Evolutionary conservation across 75 land plant species (phyloP).

Genomic region (Pinus taeda): DNA sequence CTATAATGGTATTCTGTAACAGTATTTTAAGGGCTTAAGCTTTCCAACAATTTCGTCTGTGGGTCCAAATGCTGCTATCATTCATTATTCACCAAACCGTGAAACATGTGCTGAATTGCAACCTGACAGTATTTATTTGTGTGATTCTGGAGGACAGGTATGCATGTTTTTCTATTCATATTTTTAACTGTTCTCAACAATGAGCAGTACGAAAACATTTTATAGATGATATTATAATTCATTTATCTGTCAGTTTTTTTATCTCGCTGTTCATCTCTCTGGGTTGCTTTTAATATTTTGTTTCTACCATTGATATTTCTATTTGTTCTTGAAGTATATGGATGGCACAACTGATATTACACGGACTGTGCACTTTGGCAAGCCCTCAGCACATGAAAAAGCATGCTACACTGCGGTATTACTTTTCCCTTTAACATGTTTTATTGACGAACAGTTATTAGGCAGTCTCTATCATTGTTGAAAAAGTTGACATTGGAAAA

Average conservation of each 20-base stretch:
- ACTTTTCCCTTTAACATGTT: conserved; percentile 6
- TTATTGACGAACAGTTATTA: not conserved
- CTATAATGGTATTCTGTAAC: conserved; percentile 16
- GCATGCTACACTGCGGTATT: conserved; percentile 91
- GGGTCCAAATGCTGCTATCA: conserved; percentile 97
- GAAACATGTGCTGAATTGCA: conserved; percentile 86
- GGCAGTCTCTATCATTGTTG: not conserved
- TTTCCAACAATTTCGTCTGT: conserved; percentile 98
- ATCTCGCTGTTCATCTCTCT: not conserved
- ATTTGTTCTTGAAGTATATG: conserved; percentile 47
- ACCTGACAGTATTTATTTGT: conserved; percentile 82
- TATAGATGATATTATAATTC: not conserved
- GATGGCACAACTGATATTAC: conserved; percentile 99
- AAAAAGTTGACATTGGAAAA: no score
- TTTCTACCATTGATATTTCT: not conserved
- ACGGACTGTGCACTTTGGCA: conserved; percentile 96
- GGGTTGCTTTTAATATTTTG: conserved; percentile 1
- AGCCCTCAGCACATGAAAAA: conserved; percentile 92
- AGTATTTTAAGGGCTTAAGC: conserved; percentile 95
- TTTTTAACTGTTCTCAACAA: not conserved
- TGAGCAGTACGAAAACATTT: not conserved
- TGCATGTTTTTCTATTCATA: conserved; percentile 1
- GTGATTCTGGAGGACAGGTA: conserved; percentile 99
- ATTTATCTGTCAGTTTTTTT: not conserved
- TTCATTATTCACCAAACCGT: conserved; percentile 76